Base-by-base conservation (phyloP, 2,329 filamentous ascomycete species). In the Pyrenophora tritici-repentis region DNA sequence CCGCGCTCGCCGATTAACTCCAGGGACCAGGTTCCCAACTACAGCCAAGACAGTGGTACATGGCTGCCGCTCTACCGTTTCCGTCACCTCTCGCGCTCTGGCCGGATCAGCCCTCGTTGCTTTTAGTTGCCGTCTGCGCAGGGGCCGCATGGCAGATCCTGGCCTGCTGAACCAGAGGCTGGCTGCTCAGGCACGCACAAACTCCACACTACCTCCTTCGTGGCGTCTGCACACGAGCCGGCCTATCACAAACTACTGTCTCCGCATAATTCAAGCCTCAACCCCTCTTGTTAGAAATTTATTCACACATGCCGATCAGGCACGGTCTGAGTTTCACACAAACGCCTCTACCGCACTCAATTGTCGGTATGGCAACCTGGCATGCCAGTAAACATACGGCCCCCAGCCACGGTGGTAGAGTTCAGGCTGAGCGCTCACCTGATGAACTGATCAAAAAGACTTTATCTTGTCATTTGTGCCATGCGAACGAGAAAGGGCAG, bases 21-120 rank as follows among this genome's bases (percentile, higher is more conserved):
- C 56, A 56, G 53, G 59, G 57, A 63, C 55, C 45, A 45, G 24
- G 47, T 44, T 60, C 52, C 55, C 56, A 61, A 54, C 53, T 55
- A 53, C 51, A 45, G 47, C 62, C 55, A 53, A 50, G 55, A 61
- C 56, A 51, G 53, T 61, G 60, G 57, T 59, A 58, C 55, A 57
- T 58, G 58, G 55, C 55, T 56, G 43, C 50, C 38, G 46, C 42
- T 51, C 51, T 58, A 54, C 57, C 59, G 56, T 59, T 58, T 53
- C 48, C 50, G 50, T 52, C 50, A 45, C 40, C 40, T 46, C 38
- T 54, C 47, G 36, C 44, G 48, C 45, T 43, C 38, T 52, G 45
- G 51, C 50, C 61, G 40, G 56, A 59, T 59, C 53, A 58, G 50
- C 55, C 42, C 48, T 59, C 46, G 56, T 45, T 53, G 48, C 47